Percentiles rank a stretch among this genome's conserved stretches.
Evolutionary conservation across 2,329 filamentous ascomycete genomes (phyloP).

Genomic region (Cercospora citrullina): DNA sequence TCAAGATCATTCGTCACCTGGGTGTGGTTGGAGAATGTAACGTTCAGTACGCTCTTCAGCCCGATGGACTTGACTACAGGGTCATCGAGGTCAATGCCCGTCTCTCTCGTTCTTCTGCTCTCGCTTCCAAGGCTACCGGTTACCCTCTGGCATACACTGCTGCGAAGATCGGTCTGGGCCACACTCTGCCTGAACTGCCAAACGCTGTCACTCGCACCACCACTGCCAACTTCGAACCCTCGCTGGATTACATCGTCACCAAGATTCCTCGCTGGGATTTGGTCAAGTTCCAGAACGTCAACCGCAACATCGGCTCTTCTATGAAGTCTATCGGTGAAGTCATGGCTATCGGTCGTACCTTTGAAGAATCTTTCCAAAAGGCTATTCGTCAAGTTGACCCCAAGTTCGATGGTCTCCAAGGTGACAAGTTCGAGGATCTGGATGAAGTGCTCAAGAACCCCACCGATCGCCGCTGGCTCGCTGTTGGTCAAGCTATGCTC

Average conservation of each 20-base stretch:
- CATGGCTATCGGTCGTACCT: conserved; percentile 98
- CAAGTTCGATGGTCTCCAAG: conserved; percentile 87
- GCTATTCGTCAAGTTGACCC: conserved; percentile 97
- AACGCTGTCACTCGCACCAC: conserved; percentile 99
- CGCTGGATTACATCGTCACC: conserved; percentile 94
- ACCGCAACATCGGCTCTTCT: conserved; percentile 92
- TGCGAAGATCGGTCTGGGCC: conserved; percentile 95
- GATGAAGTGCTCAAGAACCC: conserved; percentile 89
- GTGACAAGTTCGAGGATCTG: conserved; percentile 88
- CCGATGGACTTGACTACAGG: conserved; percentile 94
- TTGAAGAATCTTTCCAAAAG: conserved; percentile 99
- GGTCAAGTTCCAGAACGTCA: conserved; percentile 98
- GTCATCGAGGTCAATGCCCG: conserved; percentile 99
- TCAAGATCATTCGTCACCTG: conserved; percentile 96
- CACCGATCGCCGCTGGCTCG: conserved; percentile 94
- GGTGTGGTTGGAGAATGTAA: conserved; percentile 99
- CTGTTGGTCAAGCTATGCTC: conserved; percentile 95
- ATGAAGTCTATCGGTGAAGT: conserved; percentile 99
- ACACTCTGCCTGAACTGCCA: conserved; percentile 90
- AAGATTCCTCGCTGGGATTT: conserved; percentile 99
- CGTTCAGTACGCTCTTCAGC: conserved; percentile 95
- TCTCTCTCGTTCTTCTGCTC: conserved; percentile 92
- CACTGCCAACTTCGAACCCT: conserved; percentile 97
- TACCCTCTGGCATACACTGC: conserved; percentile 97
- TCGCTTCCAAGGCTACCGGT: conserved; percentile 96